A percentile compares a stretch with the other conserved stretches of the same genome.
phyloP scores from a whole-genome alignment of 2,329 filamentous ascomycete genomes.

The Paraphaeosphaeria sporulosa region DNA sequence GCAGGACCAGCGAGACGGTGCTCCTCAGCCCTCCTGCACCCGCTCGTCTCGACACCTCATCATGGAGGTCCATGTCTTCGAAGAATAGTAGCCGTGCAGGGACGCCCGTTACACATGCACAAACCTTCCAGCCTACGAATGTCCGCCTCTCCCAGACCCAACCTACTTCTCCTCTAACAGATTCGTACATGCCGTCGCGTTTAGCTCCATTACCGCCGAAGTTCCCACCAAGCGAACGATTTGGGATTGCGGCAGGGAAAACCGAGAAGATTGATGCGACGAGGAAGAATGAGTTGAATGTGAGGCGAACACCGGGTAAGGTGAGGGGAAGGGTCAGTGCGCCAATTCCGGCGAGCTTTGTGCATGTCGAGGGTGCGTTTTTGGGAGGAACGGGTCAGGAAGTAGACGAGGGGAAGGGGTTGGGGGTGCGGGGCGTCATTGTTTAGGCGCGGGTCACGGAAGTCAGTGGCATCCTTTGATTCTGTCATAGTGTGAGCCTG shows the following conservation, averaged over 20 bases:
- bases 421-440: not conserved
- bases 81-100: not conserved
- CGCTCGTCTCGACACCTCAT: not conserved
- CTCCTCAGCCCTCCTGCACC: not conserved
- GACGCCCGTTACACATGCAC: not conserved
- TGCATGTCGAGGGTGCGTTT: conserved; percentile 15
- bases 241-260: not conserved
- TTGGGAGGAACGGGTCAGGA: not conserved
- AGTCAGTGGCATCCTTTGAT: not conserved
- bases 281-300: not conserved
- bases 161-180: not conserved
- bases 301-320: not conserved
- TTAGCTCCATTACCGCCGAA: conserved; percentile 12
- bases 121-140: not conserved
- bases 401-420: not conserved
- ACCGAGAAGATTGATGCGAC: not conserved
- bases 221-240: not conserved
- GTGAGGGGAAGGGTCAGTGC: conserved; percentile 12
- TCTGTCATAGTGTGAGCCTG: not conserved
- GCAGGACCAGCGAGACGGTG: conserved; percentile 4
- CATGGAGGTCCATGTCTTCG: too few species aligned
- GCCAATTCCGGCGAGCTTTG: conserved; percentile 11
- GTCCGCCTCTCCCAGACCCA: conserved; percentile 14
- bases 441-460: not conserved
- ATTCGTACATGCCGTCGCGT: conserved; percentile 12